These are phyloP conservation scores for Calonectria hawksworthii DNA, from an alignment of 2,329 filamentous ascomycete genomes.

Conservation along the genomic window DNA sequence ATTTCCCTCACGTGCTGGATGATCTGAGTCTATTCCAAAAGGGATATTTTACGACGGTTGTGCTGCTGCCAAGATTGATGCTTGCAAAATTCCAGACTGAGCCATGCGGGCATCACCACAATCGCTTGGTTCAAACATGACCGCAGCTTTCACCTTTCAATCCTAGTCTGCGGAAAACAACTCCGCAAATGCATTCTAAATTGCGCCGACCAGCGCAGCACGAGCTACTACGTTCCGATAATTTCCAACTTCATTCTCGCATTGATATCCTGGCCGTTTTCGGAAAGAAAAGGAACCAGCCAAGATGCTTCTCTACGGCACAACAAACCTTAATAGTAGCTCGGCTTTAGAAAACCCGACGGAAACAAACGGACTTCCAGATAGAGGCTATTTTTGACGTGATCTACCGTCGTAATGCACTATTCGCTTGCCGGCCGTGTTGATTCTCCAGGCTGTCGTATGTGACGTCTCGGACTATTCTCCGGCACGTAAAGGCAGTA, in stretches of 20 bases:
- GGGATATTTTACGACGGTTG: background rate
- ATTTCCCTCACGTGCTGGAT: background rate
- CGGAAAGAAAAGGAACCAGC: background rate
- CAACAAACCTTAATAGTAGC: background rate
- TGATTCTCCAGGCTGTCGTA: background rate
- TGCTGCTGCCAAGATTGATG: background rate
- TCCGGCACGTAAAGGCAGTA: background rate
- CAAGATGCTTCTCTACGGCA: background rate
- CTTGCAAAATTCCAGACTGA: background rate
- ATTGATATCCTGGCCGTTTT: constrained; percentile 7
- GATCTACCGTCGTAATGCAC: background rate
- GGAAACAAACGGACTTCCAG: background rate
- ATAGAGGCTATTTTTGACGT: constrained; percentile 1
- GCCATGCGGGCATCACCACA: background rate
- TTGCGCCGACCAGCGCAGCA: background rate
- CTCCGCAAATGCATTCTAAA: background rate
- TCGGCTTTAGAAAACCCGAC: background rate
- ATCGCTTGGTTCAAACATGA: background rate
- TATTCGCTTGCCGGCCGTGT: background rate
- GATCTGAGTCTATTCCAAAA: background rate
- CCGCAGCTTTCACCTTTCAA: background rate
- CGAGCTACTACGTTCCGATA: background rate
- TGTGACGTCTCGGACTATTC: background rate
- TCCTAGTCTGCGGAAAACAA: background rate
- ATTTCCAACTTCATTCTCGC: background rate